phyloP scores from a whole-genome alignment of 2,329 filamentous ascomycete species.

The Nemania bipapillata region DNA sequence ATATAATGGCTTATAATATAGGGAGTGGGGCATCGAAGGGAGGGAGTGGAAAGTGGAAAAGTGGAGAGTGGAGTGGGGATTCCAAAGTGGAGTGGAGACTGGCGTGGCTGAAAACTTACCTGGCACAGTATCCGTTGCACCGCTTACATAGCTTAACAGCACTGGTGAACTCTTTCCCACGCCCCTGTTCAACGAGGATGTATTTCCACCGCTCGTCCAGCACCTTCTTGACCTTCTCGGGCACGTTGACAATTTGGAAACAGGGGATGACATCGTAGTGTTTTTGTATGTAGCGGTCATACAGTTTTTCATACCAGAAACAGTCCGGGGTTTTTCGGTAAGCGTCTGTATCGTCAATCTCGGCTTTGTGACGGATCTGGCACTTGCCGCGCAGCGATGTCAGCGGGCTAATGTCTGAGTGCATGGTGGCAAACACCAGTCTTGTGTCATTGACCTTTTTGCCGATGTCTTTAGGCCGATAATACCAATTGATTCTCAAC shows the following conservation, averaged over 20 bases:
- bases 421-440: constrained; percentile 95
- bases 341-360: constrained; percentile 82
- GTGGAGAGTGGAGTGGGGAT: neutral
- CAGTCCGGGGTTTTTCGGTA: constrained; percentile 86
- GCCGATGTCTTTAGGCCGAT: constrained; percentile 93
- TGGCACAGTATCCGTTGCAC: constrained; percentile 90
- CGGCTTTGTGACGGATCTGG: constrained; percentile 85
- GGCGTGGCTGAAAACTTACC: constrained; percentile 64
- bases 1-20: constrained; percentile 16
- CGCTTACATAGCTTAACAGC: constrained; percentile 96
- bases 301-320: constrained; percentile 98
- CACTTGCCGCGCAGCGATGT: constrained; percentile 94
- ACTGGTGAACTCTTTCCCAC: constrained; percentile 93
- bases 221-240: constrained; percentile 92
- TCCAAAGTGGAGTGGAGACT: constrained; percentile 6
- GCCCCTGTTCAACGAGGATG: constrained; percentile 91
- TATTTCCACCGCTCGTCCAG: constrained; percentile 97
- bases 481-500: constrained; percentile 97
- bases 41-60: constrained; percentile 6
- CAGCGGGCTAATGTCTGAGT: constrained; percentile 93
- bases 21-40: constrained; percentile 30
- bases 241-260: constrained; percentile 92
- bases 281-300: constrained; percentile 97
- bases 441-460: constrained; percentile 91
- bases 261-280: constrained; percentile 98